Percentiles rank a stretch among this genome's conserved stretches.
Conservation (phyloP, 306 rosid genomes). For the Quillaja saponaria region DNA sequence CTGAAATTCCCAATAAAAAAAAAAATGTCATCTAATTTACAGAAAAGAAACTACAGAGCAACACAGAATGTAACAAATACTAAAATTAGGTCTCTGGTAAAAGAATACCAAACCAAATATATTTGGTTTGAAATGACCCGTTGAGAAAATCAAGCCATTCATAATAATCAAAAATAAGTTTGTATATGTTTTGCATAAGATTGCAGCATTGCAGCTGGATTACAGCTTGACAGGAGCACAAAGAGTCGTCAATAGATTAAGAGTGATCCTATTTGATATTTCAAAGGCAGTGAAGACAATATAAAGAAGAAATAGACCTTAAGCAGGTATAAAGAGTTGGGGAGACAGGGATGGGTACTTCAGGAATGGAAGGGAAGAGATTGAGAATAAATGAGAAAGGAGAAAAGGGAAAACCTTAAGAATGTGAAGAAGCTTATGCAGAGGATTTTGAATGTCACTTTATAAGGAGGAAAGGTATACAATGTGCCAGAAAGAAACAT, state of each 20-base stretch:
- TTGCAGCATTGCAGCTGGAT: too few relatives aligned
- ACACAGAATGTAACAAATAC: slow-evolving; percentile 19
- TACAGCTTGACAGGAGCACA: too few relatives aligned
- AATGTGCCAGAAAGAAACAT: not conserved
- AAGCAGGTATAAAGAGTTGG: too few relatives aligned
- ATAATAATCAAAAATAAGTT: not conserved
- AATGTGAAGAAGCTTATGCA: too few relatives aligned
- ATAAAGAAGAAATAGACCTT: not conserved
- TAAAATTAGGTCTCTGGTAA: too few relatives aligned
- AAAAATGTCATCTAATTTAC: slow-evolving; percentile 19
- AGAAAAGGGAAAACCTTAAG: not conserved
- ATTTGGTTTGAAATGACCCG: not conserved
- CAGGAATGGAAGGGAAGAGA: not conserved
- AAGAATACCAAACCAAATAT: slow-evolving; percentile 7
- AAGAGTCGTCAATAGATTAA: too few relatives aligned
- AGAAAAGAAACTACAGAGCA: slow-evolving; percentile 17
- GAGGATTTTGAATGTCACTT: too few relatives aligned
- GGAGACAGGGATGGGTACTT: not conserved
- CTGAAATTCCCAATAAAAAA: slow-evolving; percentile 52
- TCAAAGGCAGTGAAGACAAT: not conserved
- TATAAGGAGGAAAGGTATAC: not conserved
- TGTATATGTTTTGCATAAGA: too few relatives aligned
- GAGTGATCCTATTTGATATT: too few relatives aligned
- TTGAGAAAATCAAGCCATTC: slow-evolving; percentile 19
- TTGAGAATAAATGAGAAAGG: not conserved